phyloP scores from a whole-genome alignment of 1,284 basidiomycete species.

The Naganishia cerealis region DNA sequence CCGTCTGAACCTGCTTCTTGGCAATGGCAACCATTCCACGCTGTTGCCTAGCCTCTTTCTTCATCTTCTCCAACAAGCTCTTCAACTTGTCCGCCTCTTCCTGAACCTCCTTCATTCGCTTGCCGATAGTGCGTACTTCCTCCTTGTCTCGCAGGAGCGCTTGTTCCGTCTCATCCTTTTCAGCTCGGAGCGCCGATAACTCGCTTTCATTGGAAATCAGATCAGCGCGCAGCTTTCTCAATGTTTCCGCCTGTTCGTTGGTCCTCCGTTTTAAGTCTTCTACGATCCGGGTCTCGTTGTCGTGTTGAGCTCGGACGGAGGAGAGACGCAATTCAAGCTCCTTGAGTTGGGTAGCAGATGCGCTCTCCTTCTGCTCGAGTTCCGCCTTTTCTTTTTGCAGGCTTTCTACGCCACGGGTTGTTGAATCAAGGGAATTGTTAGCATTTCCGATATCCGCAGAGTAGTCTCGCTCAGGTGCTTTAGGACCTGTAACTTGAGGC shows the following conservation, averaged over 20 bases:
- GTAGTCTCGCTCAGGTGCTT: conserved; percentile 53
- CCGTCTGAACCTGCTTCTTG: conserved; percentile 85
- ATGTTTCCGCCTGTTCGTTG: conserved; percentile 69
- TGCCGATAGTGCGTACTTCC: conserved; percentile 82
- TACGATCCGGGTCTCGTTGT: conserved; percentile 77
- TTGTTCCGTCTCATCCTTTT: conserved; percentile 91
- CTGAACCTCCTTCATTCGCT: conserved; percentile 78
- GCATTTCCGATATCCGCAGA: conserved; percentile 75
- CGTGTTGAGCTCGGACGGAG: conserved; percentile 66
- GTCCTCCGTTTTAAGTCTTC: conserved; percentile 71
- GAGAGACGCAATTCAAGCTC: conserved; percentile 54
- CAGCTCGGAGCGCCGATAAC: conserved; percentile 79
- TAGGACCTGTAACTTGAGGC: conserved; percentile 14
- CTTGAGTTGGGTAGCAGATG: conserved; percentile 63
- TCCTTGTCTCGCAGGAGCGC: conserved; percentile 87
- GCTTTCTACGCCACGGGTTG: conserved; percentile 57
- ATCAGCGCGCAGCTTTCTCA: conserved; percentile 74
- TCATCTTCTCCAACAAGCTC: conserved; percentile 77
- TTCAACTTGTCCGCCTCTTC: conserved; percentile 72
- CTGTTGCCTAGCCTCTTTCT: conserved; percentile 92
- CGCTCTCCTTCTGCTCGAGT: conserved; percentile 55
- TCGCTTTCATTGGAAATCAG: conserved; percentile 90
- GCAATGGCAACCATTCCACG: conserved; percentile 92
- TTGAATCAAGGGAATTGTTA: conserved; percentile 80
- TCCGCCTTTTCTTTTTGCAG: conserved; percentile 48